phyloP scores from a whole-genome alignment of 192 early-diverging fungal genomes.

The Coemansia sp. region DNA sequence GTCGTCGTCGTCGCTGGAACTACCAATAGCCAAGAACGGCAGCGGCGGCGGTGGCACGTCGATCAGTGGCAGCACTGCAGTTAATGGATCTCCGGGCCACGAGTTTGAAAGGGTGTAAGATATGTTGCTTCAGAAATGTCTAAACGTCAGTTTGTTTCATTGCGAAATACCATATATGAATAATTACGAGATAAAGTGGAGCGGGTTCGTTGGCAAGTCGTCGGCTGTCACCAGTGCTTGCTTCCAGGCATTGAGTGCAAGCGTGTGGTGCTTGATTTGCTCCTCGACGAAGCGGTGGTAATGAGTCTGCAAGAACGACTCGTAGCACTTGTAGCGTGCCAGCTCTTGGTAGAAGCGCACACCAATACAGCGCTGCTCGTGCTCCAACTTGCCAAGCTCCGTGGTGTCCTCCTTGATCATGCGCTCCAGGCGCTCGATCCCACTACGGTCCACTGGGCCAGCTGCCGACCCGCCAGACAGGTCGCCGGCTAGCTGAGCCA shows the following conservation, averaged over 20 bases:
- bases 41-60: slow-evolving; percentile 11
- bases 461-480: slow-evolving; percentile 12
- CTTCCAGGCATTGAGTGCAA: slow-evolving; percentile 55
- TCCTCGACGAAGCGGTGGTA: slow-evolving; percentile 50
- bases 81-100: slow-evolving; percentile 18
- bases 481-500: slow-evolving; percentile 32
- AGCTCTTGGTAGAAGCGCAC: slow-evolving; percentile 56
- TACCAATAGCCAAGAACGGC: slow-evolving; percentile 22
- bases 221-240: slow-evolving; percentile 54
- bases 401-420: slow-evolving; percentile 39
- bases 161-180: no score
- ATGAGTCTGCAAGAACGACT: slow-evolving; percentile 49
- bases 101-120: slow-evolving; percentile 44
- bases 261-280: slow-evolving; percentile 58
- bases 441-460: slow-evolving; percentile 23
- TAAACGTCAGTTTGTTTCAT: not conserved
- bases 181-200: slow-evolving; percentile 49
- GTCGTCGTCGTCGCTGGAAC: slow-evolving; percentile 51
- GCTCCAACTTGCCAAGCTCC: slow-evolving; percentile 46
- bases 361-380: slow-evolving; percentile 52
- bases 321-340: slow-evolving; percentile 54
- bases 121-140: not conserved
- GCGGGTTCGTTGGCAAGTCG: slow-evolving; percentile 49
- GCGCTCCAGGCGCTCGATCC: slow-evolving; percentile 47
- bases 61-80: slow-evolving; percentile 10